phyloP scores from a whole-genome alignment of 1,139 yeast genomes.

The Yamadazyma spencermartinsiae region DNA sequence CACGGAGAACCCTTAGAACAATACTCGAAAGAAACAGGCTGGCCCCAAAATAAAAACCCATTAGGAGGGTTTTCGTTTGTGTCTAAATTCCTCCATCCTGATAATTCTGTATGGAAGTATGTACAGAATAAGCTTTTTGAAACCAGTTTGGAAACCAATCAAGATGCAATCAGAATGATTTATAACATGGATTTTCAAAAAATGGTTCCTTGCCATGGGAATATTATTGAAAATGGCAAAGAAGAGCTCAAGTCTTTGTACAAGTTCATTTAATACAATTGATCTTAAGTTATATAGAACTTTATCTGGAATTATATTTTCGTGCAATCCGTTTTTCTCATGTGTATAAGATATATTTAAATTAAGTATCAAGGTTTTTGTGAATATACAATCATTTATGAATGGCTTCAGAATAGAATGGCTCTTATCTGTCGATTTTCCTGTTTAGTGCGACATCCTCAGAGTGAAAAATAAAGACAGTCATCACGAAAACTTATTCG shows the following conservation, averaged over 20 bases:
- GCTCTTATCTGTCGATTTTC: constrained; percentile 1
- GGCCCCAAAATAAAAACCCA: constrained; percentile 29
- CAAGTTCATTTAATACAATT: not conserved
- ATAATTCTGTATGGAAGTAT: constrained; percentile 31
- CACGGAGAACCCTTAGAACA: constrained; percentile 25
- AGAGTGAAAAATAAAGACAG: not conserved
- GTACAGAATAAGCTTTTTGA: constrained; percentile 25
- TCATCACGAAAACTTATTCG: no score
- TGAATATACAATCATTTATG: no score
- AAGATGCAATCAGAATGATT: constrained; percentile 34
- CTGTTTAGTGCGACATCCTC: not conserved
- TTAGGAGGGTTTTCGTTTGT: constrained; percentile 37
- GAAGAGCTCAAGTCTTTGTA: constrained; percentile 17
- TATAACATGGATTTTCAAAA: constrained; percentile 45
- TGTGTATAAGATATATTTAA: no score
- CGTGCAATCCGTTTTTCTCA: no score
- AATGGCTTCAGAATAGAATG: no score
- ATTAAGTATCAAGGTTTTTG: no score
- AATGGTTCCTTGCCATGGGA: constrained; percentile 60
- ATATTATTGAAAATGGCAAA: constrained; percentile 47
- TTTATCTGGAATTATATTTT: no score
- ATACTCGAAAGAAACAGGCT: constrained; percentile 45
- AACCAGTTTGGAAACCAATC: constrained; percentile 15
- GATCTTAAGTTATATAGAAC: no score
- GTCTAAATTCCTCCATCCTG: constrained; percentile 38